Percentiles rank a stretch among this genome's conserved stretches.
These are phyloP conservation scores for Fonsecaea pugnacius DNA, from an alignment of 2,329 filamentous ascomycete species.

Conservation along the genomic window DNA sequence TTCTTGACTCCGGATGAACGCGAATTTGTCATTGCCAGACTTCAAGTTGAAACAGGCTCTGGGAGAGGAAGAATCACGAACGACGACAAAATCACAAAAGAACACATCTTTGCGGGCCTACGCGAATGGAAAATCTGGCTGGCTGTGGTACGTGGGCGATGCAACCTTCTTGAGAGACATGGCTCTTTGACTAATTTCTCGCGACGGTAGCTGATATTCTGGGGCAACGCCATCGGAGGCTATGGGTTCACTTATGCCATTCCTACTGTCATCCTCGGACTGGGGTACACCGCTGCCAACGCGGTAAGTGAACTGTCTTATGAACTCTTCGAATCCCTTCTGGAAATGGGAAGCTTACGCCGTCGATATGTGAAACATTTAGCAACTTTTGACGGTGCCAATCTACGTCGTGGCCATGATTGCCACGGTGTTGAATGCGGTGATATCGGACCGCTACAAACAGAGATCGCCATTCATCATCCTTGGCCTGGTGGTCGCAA, in stretches of 20 bases:
- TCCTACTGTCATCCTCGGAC: slow-evolving; percentile 34
- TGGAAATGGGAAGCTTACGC: background rate
- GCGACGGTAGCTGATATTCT: slow-evolving; percentile 24
- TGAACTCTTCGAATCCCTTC: background rate
- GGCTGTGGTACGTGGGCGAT: slow-evolving; percentile 1
- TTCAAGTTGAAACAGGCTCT: too few species aligned
- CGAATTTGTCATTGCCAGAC: too few species aligned
- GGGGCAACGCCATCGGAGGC: slow-evolving; percentile 22
- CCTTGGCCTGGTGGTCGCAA: slow-evolving; percentile 37
- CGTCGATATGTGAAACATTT: background rate
- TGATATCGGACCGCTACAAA: slow-evolving; percentile 6
- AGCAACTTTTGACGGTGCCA: slow-evolving; percentile 40
- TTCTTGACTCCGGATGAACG: too few species aligned
- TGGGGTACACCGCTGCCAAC: slow-evolving; percentile 34
- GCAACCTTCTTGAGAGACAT: too few species aligned
- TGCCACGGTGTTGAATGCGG: too few species aligned
- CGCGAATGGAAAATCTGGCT: slow-evolving; percentile 34
- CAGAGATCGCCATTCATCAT: slow-evolving; percentile 38
- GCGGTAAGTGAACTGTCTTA: background rate
- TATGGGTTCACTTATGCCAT: slow-evolving; percentile 26
- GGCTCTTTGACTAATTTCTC: too few species aligned
- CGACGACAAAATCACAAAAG: too few species aligned
- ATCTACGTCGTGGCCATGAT: slow-evolving; percentile 41
- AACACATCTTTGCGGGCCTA: too few species aligned
- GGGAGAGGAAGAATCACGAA: too few species aligned